Evolutionary conservation across 2,329 filamentous ascomycete species (phyloP), one percentile per base, ranked within the genome.

Genomic region (Aspergillus sp.): DNA sequence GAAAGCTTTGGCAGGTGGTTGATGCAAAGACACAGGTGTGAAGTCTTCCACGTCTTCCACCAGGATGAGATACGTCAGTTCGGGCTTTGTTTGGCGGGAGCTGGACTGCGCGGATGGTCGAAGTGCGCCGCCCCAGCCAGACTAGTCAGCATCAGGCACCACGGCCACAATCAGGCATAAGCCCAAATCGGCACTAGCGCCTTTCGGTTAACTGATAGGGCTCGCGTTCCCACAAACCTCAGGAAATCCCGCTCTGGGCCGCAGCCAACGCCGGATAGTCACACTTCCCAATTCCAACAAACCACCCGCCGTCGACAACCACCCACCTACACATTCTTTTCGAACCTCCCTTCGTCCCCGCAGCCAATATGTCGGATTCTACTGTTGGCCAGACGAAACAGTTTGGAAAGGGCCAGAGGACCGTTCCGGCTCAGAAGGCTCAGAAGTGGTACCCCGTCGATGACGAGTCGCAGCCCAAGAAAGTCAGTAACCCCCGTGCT

Each of bases 371-470:
- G 80, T 75, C 74, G 72, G 74, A 72, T 63, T 60, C 66, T 57
- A 61, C 63, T 57, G 65, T 66, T 64, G 69, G 65, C 63, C 78
- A 81, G 77, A 87, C 84, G 70, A 94, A 95, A 88, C 91, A 86
- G 81, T 96, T 95, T 82, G 89, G 89, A 79, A 93, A 93, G 83
- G 88, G 88, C 77, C 86, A 88, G 79, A 85, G 91, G 79, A 81
- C 85, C 75, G 85, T 96, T 74, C 89, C 80, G 75, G 79, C 80
- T 71, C 83, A 95, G 76, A 94, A 94, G 87, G 91, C 91, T 68
- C 83, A 87, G 81, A 97, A 96, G 81, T 98, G 91, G 88, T 98
- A 98, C 80, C 88, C 89, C 74, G 87, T 88, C 71, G 86, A 94
- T 75, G 91, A 96, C 76, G 86, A 91, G 71, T 72, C 81, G 72